Conservation (phyloP, 129 eudicot species). For the Silybum marianum region DNA sequence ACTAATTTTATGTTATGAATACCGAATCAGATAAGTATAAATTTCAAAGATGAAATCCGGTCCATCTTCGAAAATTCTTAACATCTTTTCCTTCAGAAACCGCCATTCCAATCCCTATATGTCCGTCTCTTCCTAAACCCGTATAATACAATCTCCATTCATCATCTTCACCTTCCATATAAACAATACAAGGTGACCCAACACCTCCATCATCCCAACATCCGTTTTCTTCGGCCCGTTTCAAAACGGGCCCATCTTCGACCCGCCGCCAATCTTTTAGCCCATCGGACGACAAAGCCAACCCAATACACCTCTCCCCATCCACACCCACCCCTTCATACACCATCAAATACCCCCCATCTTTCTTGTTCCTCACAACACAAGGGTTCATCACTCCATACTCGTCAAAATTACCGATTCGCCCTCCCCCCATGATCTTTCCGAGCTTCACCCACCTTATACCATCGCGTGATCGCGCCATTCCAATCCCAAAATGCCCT, state of each 20-base stretch:
- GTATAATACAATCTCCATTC: slow-evolving; percentile 91
- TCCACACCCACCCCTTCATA: slow-evolving; percentile 82
- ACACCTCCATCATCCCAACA: slow-evolving; percentile 80
- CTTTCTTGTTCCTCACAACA: slow-evolving; percentile 59
- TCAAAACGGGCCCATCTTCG: slow-evolving; percentile 48
- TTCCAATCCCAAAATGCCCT: slow-evolving; percentile 56
- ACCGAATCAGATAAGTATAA: background rate
- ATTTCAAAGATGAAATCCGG: slow-evolving; percentile 59
- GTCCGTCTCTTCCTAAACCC: slow-evolving; percentile 66
- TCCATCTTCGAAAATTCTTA: slow-evolving; percentile 54
- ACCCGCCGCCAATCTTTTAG: slow-evolving; percentile 67
- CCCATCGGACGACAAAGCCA: slow-evolving; percentile 73
- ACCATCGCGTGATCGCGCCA: slow-evolving; percentile 92
- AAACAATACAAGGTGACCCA: slow-evolving; percentile 80
- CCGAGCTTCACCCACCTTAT: slow-evolving; percentile 88
- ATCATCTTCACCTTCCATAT: slow-evolving; percentile 80
- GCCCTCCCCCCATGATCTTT: slow-evolving; percentile 66
- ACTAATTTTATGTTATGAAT: slow-evolving; percentile 27
- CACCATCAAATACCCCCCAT: slow-evolving; percentile 88
- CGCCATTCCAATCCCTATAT: slow-evolving; percentile 80
- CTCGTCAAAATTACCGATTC: slow-evolving; percentile 60
- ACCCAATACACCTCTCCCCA: slow-evolving; percentile 70
- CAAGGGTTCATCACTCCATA: slow-evolving; percentile 62
- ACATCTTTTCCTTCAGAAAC: slow-evolving; percentile 62
- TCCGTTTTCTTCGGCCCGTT: slow-evolving; percentile 43